Conservation (phyloP, 352 stramenopile species). For the Aphanomyces astaci region DNA sequence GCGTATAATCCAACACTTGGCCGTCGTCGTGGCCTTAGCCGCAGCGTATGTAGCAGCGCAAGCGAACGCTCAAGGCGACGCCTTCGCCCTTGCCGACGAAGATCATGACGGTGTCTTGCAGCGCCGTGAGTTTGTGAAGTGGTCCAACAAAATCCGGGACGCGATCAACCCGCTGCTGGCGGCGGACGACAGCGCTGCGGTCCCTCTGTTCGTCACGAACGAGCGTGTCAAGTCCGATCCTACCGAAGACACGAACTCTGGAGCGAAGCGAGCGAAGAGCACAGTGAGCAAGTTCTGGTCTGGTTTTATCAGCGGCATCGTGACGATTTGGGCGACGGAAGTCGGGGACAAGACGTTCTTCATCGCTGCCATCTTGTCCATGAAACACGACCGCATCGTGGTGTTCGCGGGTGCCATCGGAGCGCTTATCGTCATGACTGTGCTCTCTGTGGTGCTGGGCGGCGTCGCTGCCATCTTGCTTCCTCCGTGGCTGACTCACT, state of each 20-base stretch:
- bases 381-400: slow-evolving; percentile 92
- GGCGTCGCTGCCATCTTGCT: slow-evolving; percentile 93
- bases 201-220: neutral
- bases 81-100: slow-evolving; percentile 11
- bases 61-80: neutral
- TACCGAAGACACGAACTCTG: neutral
- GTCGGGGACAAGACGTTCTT: slow-evolving; percentile 99
- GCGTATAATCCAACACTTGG: neutral
- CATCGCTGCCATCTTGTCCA: slow-evolving; percentile 95
- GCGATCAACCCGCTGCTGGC: slow-evolving; percentile 5
- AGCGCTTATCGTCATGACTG: slow-evolving; percentile 95
- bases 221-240: slow-evolving; percentile 16
- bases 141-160: slow-evolving; percentile 2
- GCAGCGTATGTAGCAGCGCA: neutral
- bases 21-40: neutral
- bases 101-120: slow-evolving; percentile 18
- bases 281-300: slow-evolving; percentile 75
- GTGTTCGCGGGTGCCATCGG: slow-evolving; percentile 93
- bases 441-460: slow-evolving; percentile 96
- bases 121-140: slow-evolving; percentile 13
- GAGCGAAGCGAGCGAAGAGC: slow-evolving; percentile 24
- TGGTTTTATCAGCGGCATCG: slow-evolving; percentile 82
- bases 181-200: neutral
- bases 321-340: slow-evolving; percentile 97
- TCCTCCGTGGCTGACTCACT: slow-evolving; percentile 91